Percentiles rank a stretch among this genome's conserved stretches.
Conservation (phyloP, 2,329 filamentous ascomycete genomes). For the Sclerotinia nivalis region DNA sequence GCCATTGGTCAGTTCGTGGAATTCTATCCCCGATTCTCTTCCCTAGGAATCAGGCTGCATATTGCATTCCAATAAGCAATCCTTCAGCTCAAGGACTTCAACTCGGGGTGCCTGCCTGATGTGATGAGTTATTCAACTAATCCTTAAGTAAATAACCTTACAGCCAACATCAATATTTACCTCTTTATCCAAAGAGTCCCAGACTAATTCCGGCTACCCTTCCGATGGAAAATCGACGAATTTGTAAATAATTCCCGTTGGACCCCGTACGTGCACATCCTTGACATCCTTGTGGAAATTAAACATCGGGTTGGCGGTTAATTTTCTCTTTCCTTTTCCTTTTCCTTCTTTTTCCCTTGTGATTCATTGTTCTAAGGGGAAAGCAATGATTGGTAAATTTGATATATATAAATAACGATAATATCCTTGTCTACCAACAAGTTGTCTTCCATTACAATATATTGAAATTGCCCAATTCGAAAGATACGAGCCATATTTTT, state of each 20-base stretch:
- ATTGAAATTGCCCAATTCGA: constrained; percentile 2
- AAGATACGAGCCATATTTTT: background rate
- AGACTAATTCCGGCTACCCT: background rate
- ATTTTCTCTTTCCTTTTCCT: background rate
- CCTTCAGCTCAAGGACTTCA: background rate
- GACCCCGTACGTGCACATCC: background rate
- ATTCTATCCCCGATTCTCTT: background rate
- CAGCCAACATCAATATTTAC: background rate
- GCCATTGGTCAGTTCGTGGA: background rate
- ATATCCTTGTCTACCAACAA: background rate
- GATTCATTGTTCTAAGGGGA: background rate
- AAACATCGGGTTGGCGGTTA: background rate
- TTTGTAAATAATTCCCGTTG: background rate
- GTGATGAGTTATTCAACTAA: background rate
- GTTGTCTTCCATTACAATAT: background rate
- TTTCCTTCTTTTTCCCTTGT: background rate
- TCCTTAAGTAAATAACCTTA: background rate
- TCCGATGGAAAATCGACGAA: background rate
- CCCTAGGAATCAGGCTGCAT: no score
- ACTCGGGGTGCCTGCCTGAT: background rate
- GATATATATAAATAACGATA: background rate
- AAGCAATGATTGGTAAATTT: background rate
- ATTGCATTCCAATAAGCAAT: background rate
- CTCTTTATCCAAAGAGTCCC: background rate
- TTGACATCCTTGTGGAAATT: constrained; percentile 11